Base-by-base conservation (phyloP, 306 rosid genomes). In the Inga laurina region DNA sequence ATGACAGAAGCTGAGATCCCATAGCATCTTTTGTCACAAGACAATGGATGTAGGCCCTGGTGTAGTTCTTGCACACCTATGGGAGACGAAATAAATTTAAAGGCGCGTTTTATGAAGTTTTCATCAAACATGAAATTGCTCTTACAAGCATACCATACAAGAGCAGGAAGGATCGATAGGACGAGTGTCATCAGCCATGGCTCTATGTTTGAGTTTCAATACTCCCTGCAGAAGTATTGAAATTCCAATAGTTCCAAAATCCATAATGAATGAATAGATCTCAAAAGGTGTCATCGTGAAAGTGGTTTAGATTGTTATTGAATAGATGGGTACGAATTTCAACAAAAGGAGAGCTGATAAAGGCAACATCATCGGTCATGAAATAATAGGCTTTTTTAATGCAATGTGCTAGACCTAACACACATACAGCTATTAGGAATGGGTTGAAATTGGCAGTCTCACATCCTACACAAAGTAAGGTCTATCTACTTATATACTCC, bases 1-100 rank as follows among this genome's bases (percentile, higher is more conserved):
- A 96, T 43, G 99, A 93, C 61, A 96, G 88, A 84, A 96, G 99
- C 88, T 96, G 98, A 88, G 99, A 96, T 52, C 99, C 98, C 98
- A 94, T 96, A 13, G 99, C 98, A 86, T 96, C 98, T 83, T 92
- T 92, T 46, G 99, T 92, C 83, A 94, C 98, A 76, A 96, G 97
- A 84, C 93, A 90, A 89, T 96, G 99, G 82, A 96, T 89, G 86
- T 94, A 96, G 57, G 99, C 97, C 90, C 99, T 90, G 51, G 88
- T 79, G 89, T 92, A 96, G 78, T 91, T 94, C 93, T 91, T 94
- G 85, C 99, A 96, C 61, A 96, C 98, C 99, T 93, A 73, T 39
- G 77, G 72, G 62, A 82, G 76, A 76, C 70, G 43, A 72, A 90
- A 85, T 24, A 77, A 74, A 74, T 75, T 66, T 72, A 81, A 81